Evolutionary conservation across 805 yeast genomes (phyloP).

Genomic region (Nakazawaea molendinolei): DNA sequence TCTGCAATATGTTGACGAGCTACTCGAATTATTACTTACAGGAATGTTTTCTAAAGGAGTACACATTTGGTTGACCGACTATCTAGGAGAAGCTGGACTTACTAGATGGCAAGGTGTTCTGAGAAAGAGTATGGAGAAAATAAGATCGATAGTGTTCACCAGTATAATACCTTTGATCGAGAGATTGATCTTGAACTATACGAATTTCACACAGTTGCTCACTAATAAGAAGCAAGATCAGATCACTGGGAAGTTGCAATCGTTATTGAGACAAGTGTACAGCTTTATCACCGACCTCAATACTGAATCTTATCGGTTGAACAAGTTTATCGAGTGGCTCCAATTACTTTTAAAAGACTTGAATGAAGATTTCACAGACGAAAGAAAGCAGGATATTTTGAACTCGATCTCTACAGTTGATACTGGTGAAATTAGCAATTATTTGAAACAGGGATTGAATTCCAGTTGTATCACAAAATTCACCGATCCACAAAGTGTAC

Average conservation of each 20-base stretch:
- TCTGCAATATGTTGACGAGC: conserved; percentile 29
- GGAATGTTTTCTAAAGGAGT: conserved; percentile 45
- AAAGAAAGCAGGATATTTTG: conserved; percentile 9
- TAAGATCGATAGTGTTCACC: conserved; percentile 39
- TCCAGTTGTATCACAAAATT: neutral
- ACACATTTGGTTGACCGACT: conserved; percentile 56
- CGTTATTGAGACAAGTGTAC: conserved; percentile 28
- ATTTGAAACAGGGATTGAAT: conserved; percentile 17
- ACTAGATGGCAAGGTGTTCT: conserved; percentile 49
- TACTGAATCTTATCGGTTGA: conserved; percentile 39
- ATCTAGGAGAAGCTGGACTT: conserved; percentile 61
- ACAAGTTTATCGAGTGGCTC: conserved; percentile 39
- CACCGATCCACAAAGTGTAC: neutral
- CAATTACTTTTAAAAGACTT: conserved; percentile 29
- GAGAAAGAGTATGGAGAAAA: conserved; percentile 40
- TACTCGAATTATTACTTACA: conserved; percentile 44
- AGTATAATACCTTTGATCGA: conserved; percentile 51
- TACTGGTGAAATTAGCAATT: conserved; percentile 25
- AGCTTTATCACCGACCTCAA: conserved; percentile 35
- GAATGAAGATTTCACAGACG: conserved; percentile 30
- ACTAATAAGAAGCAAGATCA: conserved; percentile 16
- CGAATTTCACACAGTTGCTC: conserved; percentile 15
- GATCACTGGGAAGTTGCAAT: conserved; percentile 16
- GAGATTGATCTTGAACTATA: conserved; percentile 43
- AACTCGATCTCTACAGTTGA: conserved; percentile 12